Percentiles rank a stretch among this genome's conserved stretches.
These are phyloP conservation scores for Dacryopinax primogenitus DNA, from an alignment of 768 basidiomycete genomes.

Conservation along the genomic window DNA sequence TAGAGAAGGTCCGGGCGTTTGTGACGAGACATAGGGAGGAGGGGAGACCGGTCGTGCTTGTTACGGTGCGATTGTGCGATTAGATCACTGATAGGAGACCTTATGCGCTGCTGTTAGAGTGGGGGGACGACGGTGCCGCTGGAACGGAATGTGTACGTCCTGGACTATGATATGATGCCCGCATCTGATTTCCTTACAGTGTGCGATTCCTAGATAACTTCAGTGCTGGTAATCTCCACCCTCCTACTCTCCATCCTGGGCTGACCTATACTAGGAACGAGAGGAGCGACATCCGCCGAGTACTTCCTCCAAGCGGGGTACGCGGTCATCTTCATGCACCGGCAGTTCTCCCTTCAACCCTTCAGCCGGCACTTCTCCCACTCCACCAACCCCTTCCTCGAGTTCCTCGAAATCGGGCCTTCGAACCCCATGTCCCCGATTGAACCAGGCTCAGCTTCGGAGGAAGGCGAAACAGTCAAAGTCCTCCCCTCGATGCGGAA, in stretches of 20 bases:
- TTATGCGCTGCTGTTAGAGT: conserved; percentile 42
- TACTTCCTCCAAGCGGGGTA: conserved; percentile 91
- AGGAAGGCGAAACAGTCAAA: conserved; percentile 33
- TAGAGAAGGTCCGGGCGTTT: conserved; percentile 53
- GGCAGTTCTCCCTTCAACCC: conserved; percentile 93
- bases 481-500: conserved; percentile 53
- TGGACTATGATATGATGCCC: conserved; percentile 3
- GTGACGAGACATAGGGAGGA: conserved; percentile 49
- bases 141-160: conserved; percentile 93
- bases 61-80: conserved; percentile 54
- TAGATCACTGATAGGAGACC: background rate
- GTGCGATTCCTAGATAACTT: conserved; percentile 98
- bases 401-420: conserved; percentile 62
- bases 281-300: conserved; percentile 95
- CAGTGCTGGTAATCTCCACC: conserved; percentile 63
- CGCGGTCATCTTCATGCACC: conserved; percentile 97
- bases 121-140: conserved; percentile 96
- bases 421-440: conserved; percentile 21
- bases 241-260: background rate
- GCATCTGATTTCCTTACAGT: conserved; percentile 35
- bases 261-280: conserved; percentile 47
- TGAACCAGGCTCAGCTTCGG: conserved; percentile 26
- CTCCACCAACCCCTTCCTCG: conserved; percentile 94
- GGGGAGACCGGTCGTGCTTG: conserved; percentile 72
- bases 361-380: conserved; percentile 98